Base-by-base conservation (phyloP, 495 filamentous ascomycete species). In the Lasiosphaeris hirsuta region DNA sequence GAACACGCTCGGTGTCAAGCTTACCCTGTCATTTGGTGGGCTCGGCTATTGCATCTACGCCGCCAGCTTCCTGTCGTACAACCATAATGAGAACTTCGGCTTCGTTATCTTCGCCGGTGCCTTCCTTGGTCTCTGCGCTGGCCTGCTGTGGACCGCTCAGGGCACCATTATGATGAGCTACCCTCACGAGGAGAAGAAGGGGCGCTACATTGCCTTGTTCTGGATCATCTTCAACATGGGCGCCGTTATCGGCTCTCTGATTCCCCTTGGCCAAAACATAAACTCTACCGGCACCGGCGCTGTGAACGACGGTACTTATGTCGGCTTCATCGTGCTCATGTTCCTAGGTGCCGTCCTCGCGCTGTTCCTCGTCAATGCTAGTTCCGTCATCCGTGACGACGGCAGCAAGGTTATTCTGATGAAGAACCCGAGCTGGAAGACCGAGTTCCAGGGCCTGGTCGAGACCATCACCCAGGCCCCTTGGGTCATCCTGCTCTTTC, bases 101-200 rank as follows among this genome's bases (percentile, higher is more conserved):
- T 86, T 95, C 63, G 88, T 89, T 57, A 84, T 90, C 55, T 90
- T 90, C 56, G 84, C 87, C 43, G 89, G 89, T 53, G 85, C 85
- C 13, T 78, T 88, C 19, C 80, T 90, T 40, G 85, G 85, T 76
- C 73, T 90, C 46, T 96, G 90, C 72, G 92, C 89, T 30, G 92
- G 89, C 66, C 71, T 96, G 38, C 78, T 96, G 34, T 97, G 92
- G 92, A 90, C 86, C 56, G 92, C 90, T 0, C 92, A 97, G 73
- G 92, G 92, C 56, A 89, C 90, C 18, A 89, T 97, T 67, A 96
- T 97, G 92, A 92, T 96, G 86, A 85, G 87, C 54, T 96, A 97
- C 70, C 92, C 92, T 0, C 75, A 80, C 42, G 92, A 96, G 66
- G 72, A 81, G 14, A 77, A 84, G 46, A 97, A 97, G 75, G 92